Evolutionary conservation across 768 basidiomycete genomes (phyloP), one percentile per base, ranked within the genome.

Genomic region (Hericium erinaceus): DNA sequence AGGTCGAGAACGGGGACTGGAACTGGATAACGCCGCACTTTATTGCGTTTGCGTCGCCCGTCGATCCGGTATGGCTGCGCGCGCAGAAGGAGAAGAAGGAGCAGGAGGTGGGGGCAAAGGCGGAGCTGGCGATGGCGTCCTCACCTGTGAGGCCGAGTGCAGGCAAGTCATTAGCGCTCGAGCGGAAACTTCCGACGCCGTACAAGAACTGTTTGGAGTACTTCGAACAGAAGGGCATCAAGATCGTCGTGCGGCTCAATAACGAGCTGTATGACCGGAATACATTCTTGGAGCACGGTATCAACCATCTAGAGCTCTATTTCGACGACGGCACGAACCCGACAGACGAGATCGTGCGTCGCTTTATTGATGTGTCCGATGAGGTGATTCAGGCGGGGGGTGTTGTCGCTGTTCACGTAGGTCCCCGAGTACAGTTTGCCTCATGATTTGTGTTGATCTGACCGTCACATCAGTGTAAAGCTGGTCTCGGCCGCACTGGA

Each of bases 321-420:
- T 98, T 97, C 64, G 94, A 98, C 70, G 97, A 99, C 69, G 97
- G 97, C 20, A 97, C 94, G 22, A 98, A 98, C 70, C 95, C 95
- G 5, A 88, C 93, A 0, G 91, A 97, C 70, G 92, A 97, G 58
- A 97, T 98, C 64, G 89, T 94, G 48, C 81, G 93, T 55, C 82
- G 84, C 57, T 99, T 99, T 67, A 88, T 99, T 63, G 87, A 90
- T 63, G 73, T 91, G 55, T 83, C 87, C 1, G 95, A 98, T 66
- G 74, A 80, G 18, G 76, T 88, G 28, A 83, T 98, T 49, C 84
- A 89, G 60, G 70, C 65, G 18, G 90, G 90, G 11, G 89, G 91
- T 52, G 89, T 85, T 24, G 85, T 95, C 49, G 91, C 91, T 58
- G 89, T 94, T 65, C 92, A 94, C 73, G 89, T 92, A 71, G 67